Base-by-base conservation (phyloP, 2,329 filamentous ascomycete genomes). In the Alternaria arborescens region DNA sequence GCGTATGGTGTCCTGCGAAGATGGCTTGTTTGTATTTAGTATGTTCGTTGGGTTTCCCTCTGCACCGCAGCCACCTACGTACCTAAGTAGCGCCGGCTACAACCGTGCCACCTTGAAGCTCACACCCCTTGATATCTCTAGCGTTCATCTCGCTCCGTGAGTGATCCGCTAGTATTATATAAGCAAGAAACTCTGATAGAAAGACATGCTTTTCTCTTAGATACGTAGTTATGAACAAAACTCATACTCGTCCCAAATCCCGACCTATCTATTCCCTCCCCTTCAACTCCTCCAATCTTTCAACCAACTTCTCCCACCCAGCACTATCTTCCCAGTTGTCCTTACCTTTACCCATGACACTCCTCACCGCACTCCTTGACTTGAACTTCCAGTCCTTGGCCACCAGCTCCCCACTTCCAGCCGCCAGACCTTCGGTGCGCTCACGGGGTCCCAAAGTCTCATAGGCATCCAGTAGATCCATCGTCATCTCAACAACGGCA, bases 311-410 rank as follows among this genome's bases (percentile, higher is more conserved):
- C 47, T 82, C 83, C 89, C 89, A 95, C 28, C 87, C 90, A 41
- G 84, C 81, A 30, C 84, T 91, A 11, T 87, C 93, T 79, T 97
- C 93, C 93, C 94, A 97, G 12, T 79, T 85, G 71, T 92, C 91
- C 81, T 88, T 94, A 0, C 87, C 94, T 74, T 91, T 91, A 0
- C 93, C 91, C 84, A 96, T 85, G 7, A 98, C 89, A 52, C 91
- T 93, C 55, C 93, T 84, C 3, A 97, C 84, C 11, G 94, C 94
- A 76, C 88, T 96, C 70, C 92, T 85, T 0, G 92, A 92, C 85
- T 97, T 98, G 65, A 91, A 91, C 77, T 87, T 91, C 95, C 95
- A 99, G 71, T 89, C 89, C 60, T 85, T 86, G 2, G 92, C 92
- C 3, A 97, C 88, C 30, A 87, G 73, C 64, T 89, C 87, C 0